Evolutionary conservation across 225 moss, liverwort and hornwort genomes (phyloP).

Genomic region (Bryoerythrophyllum caledonicum): DNA sequence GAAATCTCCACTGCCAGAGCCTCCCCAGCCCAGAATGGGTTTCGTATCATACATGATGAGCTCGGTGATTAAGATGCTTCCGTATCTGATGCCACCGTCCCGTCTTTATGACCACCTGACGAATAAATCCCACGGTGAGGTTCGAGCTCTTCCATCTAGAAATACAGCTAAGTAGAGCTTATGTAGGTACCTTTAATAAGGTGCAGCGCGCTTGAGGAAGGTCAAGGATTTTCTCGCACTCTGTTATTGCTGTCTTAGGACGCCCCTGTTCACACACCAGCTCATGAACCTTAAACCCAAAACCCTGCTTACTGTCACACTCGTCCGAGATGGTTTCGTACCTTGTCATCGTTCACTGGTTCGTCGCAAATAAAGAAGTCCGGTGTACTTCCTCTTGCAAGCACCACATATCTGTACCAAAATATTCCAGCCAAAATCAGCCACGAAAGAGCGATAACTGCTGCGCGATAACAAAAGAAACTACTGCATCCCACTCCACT

Average conservation of each 20-base stretch:
- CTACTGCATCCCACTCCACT: neutral
- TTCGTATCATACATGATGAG: constrained; percentile 50
- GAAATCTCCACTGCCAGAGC: no score
- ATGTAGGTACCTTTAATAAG: constrained; percentile 49
- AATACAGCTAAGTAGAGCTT: neutral
- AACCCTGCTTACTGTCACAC: no score
- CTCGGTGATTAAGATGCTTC: constrained; percentile 80
- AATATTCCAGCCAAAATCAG: neutral
- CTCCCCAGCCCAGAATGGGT: neutral
- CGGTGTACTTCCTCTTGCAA: constrained; percentile 68
- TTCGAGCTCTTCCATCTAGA: neutral
- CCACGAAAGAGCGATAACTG: neutral
- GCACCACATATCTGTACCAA: constrained; percentile 57
- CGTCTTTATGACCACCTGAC: constrained; percentile 60
- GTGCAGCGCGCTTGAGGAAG: constrained; percentile 69
- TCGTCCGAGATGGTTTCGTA: constrained; percentile 18
- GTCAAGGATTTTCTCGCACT: constrained; percentile 62
- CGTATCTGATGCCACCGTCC: constrained; percentile 82
- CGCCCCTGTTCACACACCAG: constrained; percentile 42
- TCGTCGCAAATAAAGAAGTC: constrained; percentile 66
- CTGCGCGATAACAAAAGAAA: neutral
- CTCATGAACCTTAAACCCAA: neutral
- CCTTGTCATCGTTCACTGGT: constrained; percentile 75
- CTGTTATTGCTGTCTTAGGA: constrained; percentile 54
- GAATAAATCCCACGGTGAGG: neutral